A percentile compares a stretch with the other conserved stretches of the same genome.
Evolutionary conservation across 148 eudicot species (phyloP).

Genomic region (Chenopodium berlandieri): DNA sequence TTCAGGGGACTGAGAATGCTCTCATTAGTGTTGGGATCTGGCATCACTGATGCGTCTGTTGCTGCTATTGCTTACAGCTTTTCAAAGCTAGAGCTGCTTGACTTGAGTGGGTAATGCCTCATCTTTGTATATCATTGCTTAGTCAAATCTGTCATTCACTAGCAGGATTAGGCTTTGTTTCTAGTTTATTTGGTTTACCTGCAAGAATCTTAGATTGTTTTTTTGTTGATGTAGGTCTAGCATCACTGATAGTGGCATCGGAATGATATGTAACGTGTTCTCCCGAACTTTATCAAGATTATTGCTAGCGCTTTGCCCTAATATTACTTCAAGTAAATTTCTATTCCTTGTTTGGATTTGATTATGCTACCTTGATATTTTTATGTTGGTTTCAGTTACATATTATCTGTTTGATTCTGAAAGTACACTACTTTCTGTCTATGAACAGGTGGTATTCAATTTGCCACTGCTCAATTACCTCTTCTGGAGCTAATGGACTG

Average conservation of each 20-base stretch:
- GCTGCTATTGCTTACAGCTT: slow-evolving; percentile 88
- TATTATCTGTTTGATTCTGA: neutral
- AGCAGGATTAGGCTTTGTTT: slow-evolving; percentile 4
- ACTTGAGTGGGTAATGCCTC: slow-evolving; percentile 84
- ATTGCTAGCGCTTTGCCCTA: slow-evolving; percentile 84
- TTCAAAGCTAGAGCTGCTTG: slow-evolving; percentile 80
- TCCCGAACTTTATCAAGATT: slow-evolving; percentile 70
- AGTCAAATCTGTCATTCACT: neutral
- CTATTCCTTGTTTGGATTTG: slow-evolving; percentile 6
- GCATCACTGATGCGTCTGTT: slow-evolving; percentile 91
- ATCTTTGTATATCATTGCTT: neutral
- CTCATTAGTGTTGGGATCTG: slow-evolving; percentile 71
- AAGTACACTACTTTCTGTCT: neutral
- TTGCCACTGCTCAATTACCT: slow-evolving; percentile 95
- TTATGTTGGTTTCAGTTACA: neutral
- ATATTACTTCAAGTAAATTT: slow-evolving; percentile 80
- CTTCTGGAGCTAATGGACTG: slow-evolving; percentile 92
- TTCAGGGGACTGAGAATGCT: slow-evolving; percentile 87
- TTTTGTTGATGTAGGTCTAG: slow-evolving; percentile 60
- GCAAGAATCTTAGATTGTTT: neutral
- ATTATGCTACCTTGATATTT: neutral
- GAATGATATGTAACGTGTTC: slow-evolving; percentile 86
- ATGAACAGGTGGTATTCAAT: slow-evolving; percentile 87
- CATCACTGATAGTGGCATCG: slow-evolving; percentile 91
- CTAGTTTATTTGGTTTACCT: neutral